A percentile compares a stretch with the other conserved stretches of the same genome.
phyloP scores from a whole-genome alignment of 306 rosid species.

The Rosa rugosa region DNA sequence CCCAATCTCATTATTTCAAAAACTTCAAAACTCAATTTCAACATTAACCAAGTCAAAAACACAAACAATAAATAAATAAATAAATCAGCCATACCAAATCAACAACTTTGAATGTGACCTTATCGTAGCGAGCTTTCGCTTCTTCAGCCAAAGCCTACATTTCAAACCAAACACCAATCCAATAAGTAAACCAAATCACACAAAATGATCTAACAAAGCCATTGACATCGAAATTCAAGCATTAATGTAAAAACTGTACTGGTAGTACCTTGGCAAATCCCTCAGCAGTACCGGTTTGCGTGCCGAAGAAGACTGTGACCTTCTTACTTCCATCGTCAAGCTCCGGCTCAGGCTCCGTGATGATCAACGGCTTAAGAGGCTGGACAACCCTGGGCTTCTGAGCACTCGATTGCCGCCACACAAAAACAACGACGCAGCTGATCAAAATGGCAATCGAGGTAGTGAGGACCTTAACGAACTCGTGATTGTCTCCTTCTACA shows the following conservation, averaged over 20 bases:
- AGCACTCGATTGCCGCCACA: constrained; percentile 71
- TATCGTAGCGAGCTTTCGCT: constrained; percentile 84
- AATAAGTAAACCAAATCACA: constrained; percentile 10
- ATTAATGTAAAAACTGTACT: too few relatives aligned
- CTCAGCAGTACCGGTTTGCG: constrained; percentile 98
- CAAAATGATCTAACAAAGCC: neutral
- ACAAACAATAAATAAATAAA: neutral
- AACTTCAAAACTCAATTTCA: neutral
- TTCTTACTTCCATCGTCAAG: constrained; percentile 76
- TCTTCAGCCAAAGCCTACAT: constrained; percentile 84
- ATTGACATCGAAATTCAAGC: neutral
- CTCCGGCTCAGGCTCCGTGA: constrained; percentile 47
- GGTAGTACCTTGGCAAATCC: constrained; percentile 80
- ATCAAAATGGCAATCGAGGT: constrained; percentile 84
- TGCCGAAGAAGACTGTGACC: constrained; percentile 87
- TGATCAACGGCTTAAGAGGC: constrained; percentile 48
- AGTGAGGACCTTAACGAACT: constrained; percentile 59
- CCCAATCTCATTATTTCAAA: constrained; percentile 10
- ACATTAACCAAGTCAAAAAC: neutral
- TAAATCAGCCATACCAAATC: constrained; percentile 63
- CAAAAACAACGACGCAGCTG: constrained; percentile 71
- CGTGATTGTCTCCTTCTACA: constrained; percentile 63
- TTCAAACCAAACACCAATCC: neutral
- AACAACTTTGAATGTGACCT: constrained; percentile 66
- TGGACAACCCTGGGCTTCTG: constrained; percentile 40